Evolutionary conservation across 257 asterid species (phyloP).

Genomic region (Verbascum thapsus): DNA sequence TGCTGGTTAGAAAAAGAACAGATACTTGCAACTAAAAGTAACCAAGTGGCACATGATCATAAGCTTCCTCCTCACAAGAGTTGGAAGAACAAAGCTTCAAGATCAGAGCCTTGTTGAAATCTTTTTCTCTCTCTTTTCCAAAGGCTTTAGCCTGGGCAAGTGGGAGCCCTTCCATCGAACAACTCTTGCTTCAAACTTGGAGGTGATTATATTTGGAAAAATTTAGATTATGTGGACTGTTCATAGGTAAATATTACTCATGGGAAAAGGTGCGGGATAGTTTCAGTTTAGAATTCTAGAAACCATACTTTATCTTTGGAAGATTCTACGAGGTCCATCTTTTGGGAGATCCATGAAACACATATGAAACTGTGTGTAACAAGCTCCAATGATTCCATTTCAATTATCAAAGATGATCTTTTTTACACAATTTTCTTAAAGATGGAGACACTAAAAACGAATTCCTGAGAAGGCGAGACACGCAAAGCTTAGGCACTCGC

Average conservation of each 20-base stretch:
- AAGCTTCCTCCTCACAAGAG: not conserved
- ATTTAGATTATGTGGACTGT: not conserved
- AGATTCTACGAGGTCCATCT: not conserved
- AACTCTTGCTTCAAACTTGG: not conserved
- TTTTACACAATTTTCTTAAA: not conserved
- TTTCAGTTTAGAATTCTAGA: not conserved
- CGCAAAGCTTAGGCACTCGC: too few species aligned
- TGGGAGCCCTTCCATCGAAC: not conserved
- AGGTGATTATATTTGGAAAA: not conserved
- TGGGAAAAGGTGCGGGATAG: not conserved
- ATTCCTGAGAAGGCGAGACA: too few species aligned
- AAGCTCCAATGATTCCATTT: not conserved
- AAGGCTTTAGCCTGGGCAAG: not conserved
- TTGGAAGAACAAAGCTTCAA: too few species aligned
- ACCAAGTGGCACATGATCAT: not conserved
- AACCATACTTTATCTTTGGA: not conserved
- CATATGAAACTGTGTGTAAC: not conserved
- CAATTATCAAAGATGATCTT: not conserved
- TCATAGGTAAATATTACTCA: not conserved
- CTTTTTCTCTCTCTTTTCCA: too few species aligned
- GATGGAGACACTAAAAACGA: too few species aligned
- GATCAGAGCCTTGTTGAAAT: not conserved
- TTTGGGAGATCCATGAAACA: conserved; percentile 4
- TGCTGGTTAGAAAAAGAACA: not conserved
- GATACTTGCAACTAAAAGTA: not conserved